Percentiles rank a stretch among this genome's conserved stretches.
These are phyloP conservation scores for Microsporum canis DNA, from an alignment of 2,329 filamentous ascomycete genomes.

Conservation along the genomic window DNA sequence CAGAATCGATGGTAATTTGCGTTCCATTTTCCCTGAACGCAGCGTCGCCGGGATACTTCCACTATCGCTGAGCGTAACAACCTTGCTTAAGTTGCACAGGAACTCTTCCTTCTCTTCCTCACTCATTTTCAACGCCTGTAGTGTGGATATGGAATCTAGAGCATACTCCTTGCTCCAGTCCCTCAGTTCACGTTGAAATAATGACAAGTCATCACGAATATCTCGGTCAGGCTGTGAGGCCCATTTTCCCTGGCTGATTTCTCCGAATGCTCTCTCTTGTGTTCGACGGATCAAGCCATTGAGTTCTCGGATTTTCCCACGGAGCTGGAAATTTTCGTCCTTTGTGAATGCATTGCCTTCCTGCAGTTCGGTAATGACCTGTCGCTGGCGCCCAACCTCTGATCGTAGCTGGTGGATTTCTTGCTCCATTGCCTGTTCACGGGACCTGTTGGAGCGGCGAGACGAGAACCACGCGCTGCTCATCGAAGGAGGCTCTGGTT, in stretches of 20 bases:
- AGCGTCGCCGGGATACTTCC: constrained; percentile 2
- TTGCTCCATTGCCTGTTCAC: not conserved
- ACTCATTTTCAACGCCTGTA: constrained; percentile 1
- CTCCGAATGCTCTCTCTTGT: constrained; percentile 8
- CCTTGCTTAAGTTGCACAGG: not conserved
- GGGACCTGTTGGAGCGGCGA: not conserved
- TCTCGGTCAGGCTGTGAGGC: constrained; percentile 5
- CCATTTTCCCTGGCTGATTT: constrained; percentile 7
- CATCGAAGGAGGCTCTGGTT: not conserved
- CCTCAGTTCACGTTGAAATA: constrained; percentile 5
- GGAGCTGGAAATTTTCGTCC: constrained; percentile 4
- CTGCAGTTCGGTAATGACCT: not conserved
- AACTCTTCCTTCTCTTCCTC: not conserved
- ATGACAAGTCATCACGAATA: constrained; percentile 4
- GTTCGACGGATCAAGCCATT: constrained; percentile 5
- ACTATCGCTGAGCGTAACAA: not conserved
- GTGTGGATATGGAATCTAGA: not conserved
- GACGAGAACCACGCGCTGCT: not conserved
- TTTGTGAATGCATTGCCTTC: not conserved
- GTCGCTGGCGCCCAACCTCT: not conserved
- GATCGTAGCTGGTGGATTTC: constrained; percentile 2
- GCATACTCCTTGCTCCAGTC: constrained; percentile 8
- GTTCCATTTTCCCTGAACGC: constrained; percentile 2
- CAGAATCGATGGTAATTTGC: not conserved
- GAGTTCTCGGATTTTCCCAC: constrained; percentile 3